Base-by-base conservation (phyloP, 1,139 yeast genomes). In the Chernovozyma sophiae-reginae region DNA sequence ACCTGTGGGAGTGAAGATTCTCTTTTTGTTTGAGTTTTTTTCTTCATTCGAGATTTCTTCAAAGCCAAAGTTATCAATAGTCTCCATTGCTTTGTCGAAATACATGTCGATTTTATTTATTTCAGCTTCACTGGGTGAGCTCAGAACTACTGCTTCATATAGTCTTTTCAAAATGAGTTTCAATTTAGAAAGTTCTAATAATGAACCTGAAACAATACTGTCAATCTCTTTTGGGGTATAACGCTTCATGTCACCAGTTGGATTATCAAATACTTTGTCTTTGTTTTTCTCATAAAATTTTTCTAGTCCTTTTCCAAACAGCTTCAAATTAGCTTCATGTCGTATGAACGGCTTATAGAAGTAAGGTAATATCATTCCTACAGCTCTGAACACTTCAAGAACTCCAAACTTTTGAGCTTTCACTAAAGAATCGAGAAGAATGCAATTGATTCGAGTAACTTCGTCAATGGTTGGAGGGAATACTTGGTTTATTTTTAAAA, bases 391-490 rank as follows among this genome's bases (percentile, higher is more conserved):
- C 4, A 86, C 69, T 55, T 90, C 96, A n/a, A 55, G 44, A 30
- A 79, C 64, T 3, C 96, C 96, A 52, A 59, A 77, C 0, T 81
- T 77, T 3, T 68, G 53, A 0, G 97, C 94, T 16, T 74, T 63
- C 37, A 75, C 76, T 40, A 90, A 62, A 16, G 94, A 77, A 48
- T 85, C 95, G 45, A 84, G 74, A 41, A 87, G 77, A 4, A 90
- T 79, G 54, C 95, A 86, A 53, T 89, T 89, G 30, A 90, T 81
- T 49, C 97, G 71, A 13, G 95, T 85, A 17, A 90, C 80, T 61
- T 90, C 97, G 58, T 90, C 97, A 24, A 90, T 84, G 0, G 97
- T 90, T 1, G 97, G 97, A 2, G 97, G 97, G 53, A 90, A 87
- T 1, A 87, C 72, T 35, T 79, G 71, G 56, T 90, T 90, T 28